Evolutionary conservation across 352 stramenopile genomes (phyloP), one percentile per base, ranked within the genome.

Genomic region (Phytophthora niederhauseri): DNA sequence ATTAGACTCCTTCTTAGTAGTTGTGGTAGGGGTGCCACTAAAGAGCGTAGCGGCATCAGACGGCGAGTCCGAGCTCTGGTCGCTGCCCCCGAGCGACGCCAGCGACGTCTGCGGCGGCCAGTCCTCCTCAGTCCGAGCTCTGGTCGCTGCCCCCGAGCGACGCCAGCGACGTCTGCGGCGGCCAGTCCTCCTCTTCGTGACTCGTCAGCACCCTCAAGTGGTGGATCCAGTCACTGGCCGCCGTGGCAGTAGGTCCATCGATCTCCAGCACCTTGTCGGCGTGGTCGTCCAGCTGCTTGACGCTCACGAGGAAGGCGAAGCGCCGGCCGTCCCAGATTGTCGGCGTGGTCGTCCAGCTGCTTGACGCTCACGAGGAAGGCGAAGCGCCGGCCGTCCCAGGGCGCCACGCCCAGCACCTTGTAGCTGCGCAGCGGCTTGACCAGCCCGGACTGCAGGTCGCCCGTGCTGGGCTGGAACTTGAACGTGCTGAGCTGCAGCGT

Each of bases 381-480:
- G 53, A 90, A 94, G 54, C 81, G 80, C 5, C 85, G 81, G 38
- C 82, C 82, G 57, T 90, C 83, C 84, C 84, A 94, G 4, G 82
- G 82, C 20, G 84, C 81, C 53, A 94, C 85, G 3, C 84, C 84
- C 14, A 91, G 69, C 31, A 91, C 83, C 34, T 89, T 89, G 62
- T 92, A 94, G 30, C 68, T 78, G 3, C 81, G 81, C 31, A 94
- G 61, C n/a, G 85, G 84, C 62, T 88, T 83, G 45, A 90, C 78
- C 12, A 76, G 63, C n/a, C 74, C 73, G 2, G 78, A 82, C 61
- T 81, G 73, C 8, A 94, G 66, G 55, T 95, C 85, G 50, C 79
- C 80, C 14, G 81, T 77, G 43, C 84, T 93, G 41, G 87, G 87
- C 75, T 95, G 87, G 70, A 95, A 94, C 75, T 94, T 94, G 78